A percentile compares a stretch with the other conserved stretches of the same genome.
These are phyloP conservation scores for Debaryomyces prosopidis DNA, from an alignment of 805 yeast genomes.

Conservation along the genomic window DNA sequence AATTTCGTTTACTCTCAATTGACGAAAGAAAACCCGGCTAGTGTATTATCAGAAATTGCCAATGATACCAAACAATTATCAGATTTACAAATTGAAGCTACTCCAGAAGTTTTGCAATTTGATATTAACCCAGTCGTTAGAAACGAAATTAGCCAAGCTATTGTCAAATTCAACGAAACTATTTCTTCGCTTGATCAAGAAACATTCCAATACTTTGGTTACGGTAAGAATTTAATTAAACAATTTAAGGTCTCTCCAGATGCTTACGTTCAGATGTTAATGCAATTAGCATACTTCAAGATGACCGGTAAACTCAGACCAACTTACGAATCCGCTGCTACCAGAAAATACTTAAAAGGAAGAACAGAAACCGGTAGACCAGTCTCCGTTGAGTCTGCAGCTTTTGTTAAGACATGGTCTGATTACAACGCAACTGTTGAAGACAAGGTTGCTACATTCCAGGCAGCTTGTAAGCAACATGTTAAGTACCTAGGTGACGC, in stretches of 20 bases:
- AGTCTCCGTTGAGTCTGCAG: slow-evolving; percentile 69
- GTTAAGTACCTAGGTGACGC: slow-evolving; percentile 73
- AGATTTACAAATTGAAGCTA: slow-evolving; percentile 8
- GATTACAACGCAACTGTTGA: slow-evolving; percentile 48
- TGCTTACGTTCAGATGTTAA: slow-evolving; percentile 85
- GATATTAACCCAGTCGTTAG: slow-evolving; percentile 56
- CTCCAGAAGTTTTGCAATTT: slow-evolving; percentile 43
- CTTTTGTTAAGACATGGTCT: slow-evolving; percentile 75
- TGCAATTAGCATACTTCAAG: slow-evolving; percentile 89
- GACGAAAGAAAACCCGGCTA: slow-evolving; percentile 43
- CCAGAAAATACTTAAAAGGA: slow-evolving; percentile 84
- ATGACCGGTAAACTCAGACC: slow-evolving; percentile 79
- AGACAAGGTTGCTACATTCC: slow-evolving; percentile 66
- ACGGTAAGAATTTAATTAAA: slow-evolving; percentile 86
- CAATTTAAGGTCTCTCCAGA: slow-evolving; percentile 87
- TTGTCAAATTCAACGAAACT: slow-evolving; percentile 54
- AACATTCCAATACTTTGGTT: slow-evolving; percentile 77
- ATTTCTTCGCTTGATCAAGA: slow-evolving; percentile 69
- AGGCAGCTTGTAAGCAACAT: slow-evolving; percentile 73
- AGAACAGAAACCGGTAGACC: slow-evolving; percentile 93
- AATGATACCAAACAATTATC: slow-evolving; percentile 9
- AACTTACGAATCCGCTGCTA: slow-evolving; percentile 95
- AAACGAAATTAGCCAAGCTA: slow-evolving; percentile 55
- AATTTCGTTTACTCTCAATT: slow-evolving; percentile 67
- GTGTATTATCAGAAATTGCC: slow-evolving; percentile 27